Base-by-base conservation (phyloP, 495 filamentous ascomycete genomes). In the Aspergillus nanangensis region DNA sequence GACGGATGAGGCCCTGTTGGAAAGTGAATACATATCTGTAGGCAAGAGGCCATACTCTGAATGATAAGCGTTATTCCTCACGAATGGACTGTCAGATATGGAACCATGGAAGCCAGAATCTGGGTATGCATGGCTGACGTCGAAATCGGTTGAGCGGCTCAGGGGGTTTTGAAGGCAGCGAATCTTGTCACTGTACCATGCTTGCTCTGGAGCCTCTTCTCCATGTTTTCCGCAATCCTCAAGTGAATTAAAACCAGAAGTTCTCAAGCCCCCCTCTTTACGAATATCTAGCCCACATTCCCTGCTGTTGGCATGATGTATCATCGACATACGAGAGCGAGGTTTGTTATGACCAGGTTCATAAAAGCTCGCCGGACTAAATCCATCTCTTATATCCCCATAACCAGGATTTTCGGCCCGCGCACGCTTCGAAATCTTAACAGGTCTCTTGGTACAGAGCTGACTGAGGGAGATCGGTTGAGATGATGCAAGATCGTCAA, bases 131-230 rank as follows among this genome's bases (percentile, higher is more conserved):
- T 49, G 50, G 14, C n/a, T n/a, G n/a, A 27, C 17, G 8, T 11
- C 39, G 18, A 43, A 29, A 22, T 50, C 36, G 10, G 19, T 44
- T 11, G 48, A 38, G 25, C 55, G 55, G 24, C 38, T 57, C 13
- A 57, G 35, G 34, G 58, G 58, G 36, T 57, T 61, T 17, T 53
- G n/a, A n/a, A n/a, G n/a, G n/a, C n/a, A n/a, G n/a, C n/a, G n/a
- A n/a, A n/a, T n/a, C n/a, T n/a, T n/a, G n/a, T n/a, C n/a, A n/a
- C n/a, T n/a, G n/a, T n/a, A n/a, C n/a, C n/a, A n/a, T n/a, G n/a
- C n/a, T n/a, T n/a, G n/a, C n/a, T n/a, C n/a, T n/a, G n/a, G n/a
- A n/a, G n/a, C n/a, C n/a, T n/a, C 37, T 19, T 48, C 41, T 35
- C 47, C 42, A 41, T 27, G 23, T 21, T 7, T 47, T 17, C 5